Base-by-base conservation (phyloP, 1,139 yeast species). In the Scheffersomyces insectosa region DNA sequence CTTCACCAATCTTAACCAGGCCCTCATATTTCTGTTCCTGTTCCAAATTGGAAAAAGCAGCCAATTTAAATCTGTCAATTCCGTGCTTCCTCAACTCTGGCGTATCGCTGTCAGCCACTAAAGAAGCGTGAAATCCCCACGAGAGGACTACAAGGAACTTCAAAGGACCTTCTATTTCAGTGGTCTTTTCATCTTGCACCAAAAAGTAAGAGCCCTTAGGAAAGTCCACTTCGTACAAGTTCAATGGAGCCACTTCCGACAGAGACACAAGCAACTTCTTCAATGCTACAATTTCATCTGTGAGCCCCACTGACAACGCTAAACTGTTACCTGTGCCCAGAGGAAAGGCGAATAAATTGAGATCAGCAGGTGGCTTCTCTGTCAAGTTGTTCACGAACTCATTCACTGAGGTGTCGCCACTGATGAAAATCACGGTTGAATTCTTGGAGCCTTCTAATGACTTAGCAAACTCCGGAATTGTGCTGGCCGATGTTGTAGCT, bases 291-390 rank as follows among this genome's bases (percentile, higher is more conserved):
- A 75, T 63, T 25, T 70, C 69, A 11, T 57, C 54, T 0, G 52
- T 49, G 13, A 81, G 56, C 1, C 80, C 82, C 8, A 84, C 54
- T 0, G 96, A 83, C 14, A 79, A 75, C 2, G 89, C 79, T 43
- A 88, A 68, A 7, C 96, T 90, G 58, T 90, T 90, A 0, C 96
- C 97, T 0, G 96, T 85, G 1, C 98, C 98, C 42, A 83, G 73
- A 0, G 97, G 96, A 16, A 90, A 66, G 3, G 82, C 76, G 9
- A 72, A 66, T 2, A 87, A 41, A 11, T 60, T 56, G 36, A 75
- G 40, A 49, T 55, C 27, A 39, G 51, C 49, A 1, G 48, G 44
- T 2, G 38, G 42, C 3, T 46, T 48, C 1, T 41, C 34, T 1
- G 43, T 39, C 12, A 85, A 57, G 2, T 71, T 70, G 58, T 90